phyloP scores from a whole-genome alignment of 306 rosid genomes.

The Cucurbita argyrosperma region DNA sequence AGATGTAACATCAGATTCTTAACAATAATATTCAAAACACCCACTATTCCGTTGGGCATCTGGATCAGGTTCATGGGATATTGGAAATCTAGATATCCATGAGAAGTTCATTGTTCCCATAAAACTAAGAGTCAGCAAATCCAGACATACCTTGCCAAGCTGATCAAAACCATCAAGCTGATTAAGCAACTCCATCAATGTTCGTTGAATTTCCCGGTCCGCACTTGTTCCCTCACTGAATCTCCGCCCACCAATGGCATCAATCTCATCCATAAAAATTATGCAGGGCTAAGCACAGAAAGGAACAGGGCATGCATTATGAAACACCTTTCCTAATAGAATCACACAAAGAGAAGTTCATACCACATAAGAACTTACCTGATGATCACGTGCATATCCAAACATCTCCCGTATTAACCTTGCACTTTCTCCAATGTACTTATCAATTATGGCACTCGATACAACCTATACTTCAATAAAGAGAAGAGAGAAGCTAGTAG shows the following conservation, averaged over 20 bases:
- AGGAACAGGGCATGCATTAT: slow-evolving; percentile 3
- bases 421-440: slow-evolving; percentile 94
- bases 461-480: slow-evolving; percentile 48
- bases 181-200: slow-evolving; percentile 88
- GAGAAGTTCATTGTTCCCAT: background rate
- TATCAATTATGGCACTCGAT: slow-evolving; percentile 93
- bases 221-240: slow-evolving; percentile 97
- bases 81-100: background rate
- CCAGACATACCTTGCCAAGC: slow-evolving; percentile 66
- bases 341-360: background rate
- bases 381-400: slow-evolving; percentile 98
- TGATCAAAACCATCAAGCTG: slow-evolving; percentile 98
- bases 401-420: slow-evolving; percentile 95
- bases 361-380: slow-evolving; percentile 29
- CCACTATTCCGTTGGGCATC: background rate
- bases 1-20: background rate
- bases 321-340: background rate
- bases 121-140: background rate
- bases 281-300: slow-evolving; percentile 69
- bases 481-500: background rate
- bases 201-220: slow-evolving; percentile 96
- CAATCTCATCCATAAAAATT: slow-evolving; percentile 98
- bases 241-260: slow-evolving; percentile 99
- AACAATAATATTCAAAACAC: background rate
- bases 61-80: background rate